Evolutionary conservation across 345 rosid species (phyloP).

Genomic region (Citrus mangshanensis): DNA sequence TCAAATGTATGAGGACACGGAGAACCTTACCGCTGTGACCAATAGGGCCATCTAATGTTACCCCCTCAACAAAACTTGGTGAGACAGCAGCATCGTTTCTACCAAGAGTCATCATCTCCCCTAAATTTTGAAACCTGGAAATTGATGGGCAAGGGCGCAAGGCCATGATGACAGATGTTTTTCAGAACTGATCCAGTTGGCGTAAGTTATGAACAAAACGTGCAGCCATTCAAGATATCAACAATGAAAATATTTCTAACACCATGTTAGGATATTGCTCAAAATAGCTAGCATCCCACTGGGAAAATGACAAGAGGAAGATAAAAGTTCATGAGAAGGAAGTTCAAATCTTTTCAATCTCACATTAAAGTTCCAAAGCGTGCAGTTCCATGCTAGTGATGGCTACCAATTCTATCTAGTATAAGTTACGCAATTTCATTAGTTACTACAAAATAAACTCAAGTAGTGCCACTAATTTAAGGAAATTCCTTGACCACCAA

Average conservation of each 20-base stretch:
- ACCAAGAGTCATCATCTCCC: conserved; percentile 97
- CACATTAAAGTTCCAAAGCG: background rate
- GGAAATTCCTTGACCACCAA: conserved; percentile 14
- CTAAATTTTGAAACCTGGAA: conserved; percentile 82
- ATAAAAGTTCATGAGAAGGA: background rate
- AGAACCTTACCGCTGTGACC: conserved; percentile 69
- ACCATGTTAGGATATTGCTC: background rate
- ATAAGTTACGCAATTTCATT: background rate
- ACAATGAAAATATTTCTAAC: background rate
- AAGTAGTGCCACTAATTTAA: background rate
- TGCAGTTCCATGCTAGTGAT: background rate
- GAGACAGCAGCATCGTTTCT: conserved; percentile 81
- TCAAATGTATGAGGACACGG: background rate
- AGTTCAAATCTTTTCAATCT: background rate
- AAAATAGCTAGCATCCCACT: background rate
- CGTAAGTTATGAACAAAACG: background rate
- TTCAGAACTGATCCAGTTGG: background rate
- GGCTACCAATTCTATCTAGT: background rate
- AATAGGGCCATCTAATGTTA: conserved; percentile 81
- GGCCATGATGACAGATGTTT: background rate
- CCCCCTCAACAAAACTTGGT: conserved; percentile 85
- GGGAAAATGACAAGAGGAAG: background rate
- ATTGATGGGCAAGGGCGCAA: background rate
- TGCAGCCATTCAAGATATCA: background rate
- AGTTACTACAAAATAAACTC: background rate